A percentile compares a stretch with the other conserved stretches of the same genome.
Evolutionary conservation across 2,329 filamentous ascomycete genomes (phyloP).

Genomic region (Pseudopithomyces maydicus): DNA sequence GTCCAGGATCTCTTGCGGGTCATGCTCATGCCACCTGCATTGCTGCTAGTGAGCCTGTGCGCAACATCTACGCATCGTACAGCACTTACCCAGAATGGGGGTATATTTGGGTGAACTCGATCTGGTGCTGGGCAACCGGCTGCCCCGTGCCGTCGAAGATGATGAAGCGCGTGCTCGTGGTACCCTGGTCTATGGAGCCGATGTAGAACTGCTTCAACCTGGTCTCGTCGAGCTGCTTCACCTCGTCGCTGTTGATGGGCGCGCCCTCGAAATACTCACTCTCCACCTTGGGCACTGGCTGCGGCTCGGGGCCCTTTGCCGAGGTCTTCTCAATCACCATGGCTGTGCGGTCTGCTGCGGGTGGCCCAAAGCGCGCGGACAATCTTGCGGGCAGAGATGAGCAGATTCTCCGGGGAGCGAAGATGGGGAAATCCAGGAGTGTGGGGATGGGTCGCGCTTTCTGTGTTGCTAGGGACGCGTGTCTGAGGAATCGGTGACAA

Average conservation of each 20-base stretch:
- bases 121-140: slow-evolving; percentile 81
- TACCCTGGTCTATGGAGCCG: slow-evolving; percentile 89
- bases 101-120: slow-evolving; percentile 85
- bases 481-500: background rate
- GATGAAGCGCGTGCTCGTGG: slow-evolving; percentile 86
- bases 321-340: slow-evolving; percentile 39
- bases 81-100: slow-evolving; percentile 77
- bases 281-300: slow-evolving; percentile 40
- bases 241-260: slow-evolving; percentile 22
- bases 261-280: slow-evolving; percentile 6
- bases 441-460: slow-evolving; percentile 1
- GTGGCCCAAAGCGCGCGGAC: slow-evolving; percentile 8
- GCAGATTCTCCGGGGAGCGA: slow-evolving; percentile 3
- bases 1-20: slow-evolving; percentile 75
- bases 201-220: slow-evolving; percentile 67
- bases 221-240: slow-evolving; percentile 34
- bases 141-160: slow-evolving; percentile 83
- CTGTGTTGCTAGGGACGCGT: slow-evolving; percentile 2
- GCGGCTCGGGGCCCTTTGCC: slow-evolving; percentile 29
- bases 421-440: background rate
- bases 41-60: slow-evolving; percentile 17
- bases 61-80: background rate
- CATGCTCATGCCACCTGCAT: slow-evolving; percentile 84
- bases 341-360: background rate
- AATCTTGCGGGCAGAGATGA: background rate